These are phyloP conservation scores for Lablab purpureus DNA, from an alignment of 306 rosid genomes.

Conservation along the genomic window DNA sequence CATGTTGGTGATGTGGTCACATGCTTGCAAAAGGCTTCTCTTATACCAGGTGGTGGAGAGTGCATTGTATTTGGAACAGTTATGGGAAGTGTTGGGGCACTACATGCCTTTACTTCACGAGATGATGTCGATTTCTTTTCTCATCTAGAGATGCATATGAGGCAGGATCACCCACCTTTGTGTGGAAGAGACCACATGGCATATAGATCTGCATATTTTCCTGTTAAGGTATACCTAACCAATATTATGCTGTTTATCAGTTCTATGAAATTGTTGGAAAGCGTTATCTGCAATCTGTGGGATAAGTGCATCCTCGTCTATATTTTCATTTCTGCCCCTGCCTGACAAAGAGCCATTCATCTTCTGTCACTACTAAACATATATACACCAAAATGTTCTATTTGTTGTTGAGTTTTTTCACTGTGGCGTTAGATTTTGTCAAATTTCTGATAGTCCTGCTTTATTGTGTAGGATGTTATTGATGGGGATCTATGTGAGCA, in stretches of 20 bases:
- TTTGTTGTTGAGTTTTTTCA: constrained; percentile 22
- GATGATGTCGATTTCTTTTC: constrained; percentile 98
- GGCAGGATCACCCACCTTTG: constrained; percentile 97
- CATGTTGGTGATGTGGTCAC: constrained; percentile 88
- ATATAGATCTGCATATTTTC: constrained; percentile 95
- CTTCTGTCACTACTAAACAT: background rate
- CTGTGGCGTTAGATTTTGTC: background rate
- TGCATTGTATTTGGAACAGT: constrained; percentile 88
- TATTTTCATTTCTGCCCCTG: constrained; percentile 15
- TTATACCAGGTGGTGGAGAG: constrained; percentile 97
- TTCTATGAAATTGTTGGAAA: constrained; percentile 6
- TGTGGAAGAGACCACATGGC: constrained; percentile 99
- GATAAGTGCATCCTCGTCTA: background rate
- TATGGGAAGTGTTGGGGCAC: constrained; percentile 98
- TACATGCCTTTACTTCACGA: constrained; percentile 93
- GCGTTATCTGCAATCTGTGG: constrained; percentile 18
- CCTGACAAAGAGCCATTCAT: background rate
- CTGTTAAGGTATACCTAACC: constrained; percentile 76
- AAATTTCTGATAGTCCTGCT: constrained; percentile 28
- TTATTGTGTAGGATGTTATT: constrained; percentile 81
- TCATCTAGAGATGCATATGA: constrained; percentile 96
- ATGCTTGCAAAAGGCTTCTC: constrained; percentile 93
- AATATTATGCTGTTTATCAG: constrained; percentile 31
- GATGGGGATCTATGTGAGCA: constrained; percentile 99
- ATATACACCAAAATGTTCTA: background rate